Evolutionary conservation across 345 rosid genomes (phyloP).

Genomic region (Lepidium sativum): DNA sequence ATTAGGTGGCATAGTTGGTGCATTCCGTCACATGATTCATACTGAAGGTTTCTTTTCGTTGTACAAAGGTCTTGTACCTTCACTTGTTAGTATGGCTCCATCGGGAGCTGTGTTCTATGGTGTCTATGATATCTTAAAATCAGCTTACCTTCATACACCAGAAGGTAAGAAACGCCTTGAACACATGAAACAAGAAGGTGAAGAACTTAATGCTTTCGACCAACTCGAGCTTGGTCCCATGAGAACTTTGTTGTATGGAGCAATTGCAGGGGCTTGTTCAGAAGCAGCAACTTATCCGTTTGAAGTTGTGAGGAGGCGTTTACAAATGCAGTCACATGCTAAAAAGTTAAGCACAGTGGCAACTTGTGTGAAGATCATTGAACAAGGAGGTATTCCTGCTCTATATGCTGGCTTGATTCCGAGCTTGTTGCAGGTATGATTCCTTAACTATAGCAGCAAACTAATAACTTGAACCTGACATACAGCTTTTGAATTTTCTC

Average conservation of each 20-base stretch:
- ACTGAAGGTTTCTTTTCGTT: slow-evolving; percentile 67
- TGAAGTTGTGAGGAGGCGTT: slow-evolving; percentile 71
- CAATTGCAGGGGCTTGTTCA: slow-evolving; percentile 69
- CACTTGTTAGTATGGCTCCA: slow-evolving; percentile 67
- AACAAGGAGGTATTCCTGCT: slow-evolving; percentile 62
- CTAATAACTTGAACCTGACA: not conserved
- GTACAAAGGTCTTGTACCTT: slow-evolving; percentile 63
- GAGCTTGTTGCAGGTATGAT: not conserved
- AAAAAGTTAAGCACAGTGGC: slow-evolving; percentile 47
- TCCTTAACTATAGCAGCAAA: too few relatives aligned
- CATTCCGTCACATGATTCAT: slow-evolving; percentile 48
- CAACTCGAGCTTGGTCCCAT: slow-evolving; percentile 67
- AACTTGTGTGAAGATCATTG: slow-evolving; percentile 47
- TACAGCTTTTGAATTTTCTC: slow-evolving; percentile 36
- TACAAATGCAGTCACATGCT: slow-evolving; percentile 57
- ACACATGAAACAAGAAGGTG: slow-evolving; percentile 41
- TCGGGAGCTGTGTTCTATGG: slow-evolving; percentile 69
- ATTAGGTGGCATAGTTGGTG: slow-evolving; percentile 61
- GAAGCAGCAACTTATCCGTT: slow-evolving; percentile 73
- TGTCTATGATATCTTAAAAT: slow-evolving; percentile 55
- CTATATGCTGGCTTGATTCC: slow-evolving; percentile 66
- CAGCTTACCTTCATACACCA: slow-evolving; percentile 54
- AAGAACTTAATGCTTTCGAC: slow-evolving; percentile 53
- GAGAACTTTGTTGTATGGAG: slow-evolving; percentile 61
- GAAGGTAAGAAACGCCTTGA: slow-evolving; percentile 51